Conservation (phyloP, 805 yeast genomes). For the Saccharomycopsis sp. region DNA sequence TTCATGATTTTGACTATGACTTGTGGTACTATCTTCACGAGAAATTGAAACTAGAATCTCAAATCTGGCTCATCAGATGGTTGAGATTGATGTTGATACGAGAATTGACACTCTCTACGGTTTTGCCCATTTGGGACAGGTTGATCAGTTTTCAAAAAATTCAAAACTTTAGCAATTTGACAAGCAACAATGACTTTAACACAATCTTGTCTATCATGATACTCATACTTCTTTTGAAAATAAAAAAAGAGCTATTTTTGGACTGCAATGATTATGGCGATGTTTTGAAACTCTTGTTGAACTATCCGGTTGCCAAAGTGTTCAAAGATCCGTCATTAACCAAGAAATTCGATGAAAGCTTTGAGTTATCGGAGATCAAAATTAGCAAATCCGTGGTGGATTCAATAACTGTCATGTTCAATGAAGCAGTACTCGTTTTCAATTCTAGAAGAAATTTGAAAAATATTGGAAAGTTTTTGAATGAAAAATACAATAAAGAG, state of each 20-base stretch:
- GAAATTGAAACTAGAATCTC: constrained; percentile 38
- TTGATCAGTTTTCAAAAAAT: constrained; percentile 26
- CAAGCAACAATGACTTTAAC: constrained; percentile 27
- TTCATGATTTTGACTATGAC: constrained; percentile 39
- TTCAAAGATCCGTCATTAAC: constrained; percentile 28
- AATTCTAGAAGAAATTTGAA: constrained; percentile 26
- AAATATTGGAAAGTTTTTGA: constrained; percentile 34
- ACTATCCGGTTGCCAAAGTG: constrained; percentile 32
- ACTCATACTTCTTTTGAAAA: constrained; percentile 33
- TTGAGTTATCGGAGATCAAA: neutral
- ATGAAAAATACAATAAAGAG: constrained; percentile 32
- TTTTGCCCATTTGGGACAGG: constrained; percentile 35
- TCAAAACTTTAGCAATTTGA: constrained; percentile 28
- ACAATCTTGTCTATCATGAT: constrained; percentile 33
- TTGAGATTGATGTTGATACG: constrained; percentile 36
- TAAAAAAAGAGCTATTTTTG: constrained; percentile 35
- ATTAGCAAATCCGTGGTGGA: neutral
- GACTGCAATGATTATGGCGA: constrained; percentile 41
- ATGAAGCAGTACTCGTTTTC: constrained; percentile 17
- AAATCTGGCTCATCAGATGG: constrained; percentile 45
- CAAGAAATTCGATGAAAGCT: constrained; percentile 30
- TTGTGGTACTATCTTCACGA: constrained; percentile 37
- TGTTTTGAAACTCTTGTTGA: constrained; percentile 35
- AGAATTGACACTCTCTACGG: constrained; percentile 34
- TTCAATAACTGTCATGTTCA: constrained; percentile 7